Conservation (phyloP, 345 rosid species). For the Camelina laxa region DNA sequence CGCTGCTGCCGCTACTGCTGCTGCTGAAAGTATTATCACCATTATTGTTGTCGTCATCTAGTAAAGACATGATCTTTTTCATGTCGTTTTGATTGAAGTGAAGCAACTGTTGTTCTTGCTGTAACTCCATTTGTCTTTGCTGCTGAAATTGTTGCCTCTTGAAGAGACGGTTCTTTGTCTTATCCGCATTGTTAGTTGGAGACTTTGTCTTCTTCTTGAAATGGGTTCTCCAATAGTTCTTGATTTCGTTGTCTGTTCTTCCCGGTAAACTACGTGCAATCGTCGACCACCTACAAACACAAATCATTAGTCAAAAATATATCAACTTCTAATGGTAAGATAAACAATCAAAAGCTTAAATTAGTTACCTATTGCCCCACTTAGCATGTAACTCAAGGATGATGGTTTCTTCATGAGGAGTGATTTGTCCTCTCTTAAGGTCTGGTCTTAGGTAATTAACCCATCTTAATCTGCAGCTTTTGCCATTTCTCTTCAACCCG, state of each 20-base stretch:
- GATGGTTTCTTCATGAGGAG: conserved; percentile 85
- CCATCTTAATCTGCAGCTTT: conserved; percentile 95
- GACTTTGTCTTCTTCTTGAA: conserved; percentile 79
- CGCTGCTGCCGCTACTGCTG: conserved; percentile 35
- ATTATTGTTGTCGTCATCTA: conserved; percentile 50
- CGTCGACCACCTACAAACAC: conserved; percentile 76
- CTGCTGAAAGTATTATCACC: conserved; percentile 32
- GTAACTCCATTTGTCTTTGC: conserved; percentile 53
- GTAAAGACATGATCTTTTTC: conserved; percentile 60
- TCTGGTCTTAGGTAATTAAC: conserved; percentile 94
- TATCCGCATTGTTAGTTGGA: conserved; percentile 52
- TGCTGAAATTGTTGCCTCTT: conserved; percentile 79
- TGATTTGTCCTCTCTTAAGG: conserved; percentile 89
- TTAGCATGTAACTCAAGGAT: conserved; percentile 86
- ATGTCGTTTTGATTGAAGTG: conserved; percentile 64
- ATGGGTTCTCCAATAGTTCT: conserved; percentile 96
- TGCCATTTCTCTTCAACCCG: conserved; percentile 90
- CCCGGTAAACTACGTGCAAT: conserved; percentile 95
- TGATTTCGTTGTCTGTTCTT: conserved; percentile 90
- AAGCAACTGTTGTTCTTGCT: conserved; percentile 53
- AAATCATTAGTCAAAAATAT: neutral
- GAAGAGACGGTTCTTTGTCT: conserved; percentile 60
- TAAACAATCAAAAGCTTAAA: neutral
- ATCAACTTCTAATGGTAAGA: neutral
- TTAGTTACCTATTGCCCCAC: conserved; percentile 85